Evolutionary conservation across 2,329 filamentous ascomycete genomes (phyloP).

Genomic region (Cladobotryum mycophilum): DNA sequence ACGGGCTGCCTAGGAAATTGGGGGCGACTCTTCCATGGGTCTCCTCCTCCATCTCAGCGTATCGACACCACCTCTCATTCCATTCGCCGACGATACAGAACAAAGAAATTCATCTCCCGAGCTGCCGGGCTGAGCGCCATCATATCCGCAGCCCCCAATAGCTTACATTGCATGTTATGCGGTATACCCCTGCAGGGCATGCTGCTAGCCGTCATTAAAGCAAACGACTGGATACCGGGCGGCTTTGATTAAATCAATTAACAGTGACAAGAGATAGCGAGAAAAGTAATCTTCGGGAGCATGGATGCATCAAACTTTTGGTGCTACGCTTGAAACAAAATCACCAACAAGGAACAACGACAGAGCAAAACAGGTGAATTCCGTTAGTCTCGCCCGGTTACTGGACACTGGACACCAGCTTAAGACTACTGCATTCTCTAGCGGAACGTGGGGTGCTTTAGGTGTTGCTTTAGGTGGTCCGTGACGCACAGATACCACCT

Average conservation of each 20-base stretch:
- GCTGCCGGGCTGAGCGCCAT: neutral
- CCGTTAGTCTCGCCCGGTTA: too few species aligned
- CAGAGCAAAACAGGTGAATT: too few species aligned
- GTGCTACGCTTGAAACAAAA: neutral
- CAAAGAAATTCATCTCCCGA: neutral
- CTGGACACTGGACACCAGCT: too few species aligned
- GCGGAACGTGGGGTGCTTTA: neutral
- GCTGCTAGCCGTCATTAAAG: conserved; percentile 10
- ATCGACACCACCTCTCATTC: neutral
- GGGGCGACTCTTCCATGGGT: too few species aligned
- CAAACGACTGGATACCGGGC: conserved; percentile 6
- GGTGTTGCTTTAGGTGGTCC: neutral
- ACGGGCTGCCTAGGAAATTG: too few species aligned
- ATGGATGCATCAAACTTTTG: conserved; percentile 9
- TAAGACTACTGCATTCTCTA: neutral
- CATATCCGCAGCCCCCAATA: neutral
- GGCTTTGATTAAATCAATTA: neutral
- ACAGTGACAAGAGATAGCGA: neutral
- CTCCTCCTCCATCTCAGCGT: too few species aligned
- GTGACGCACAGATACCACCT: neutral
- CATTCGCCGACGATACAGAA: neutral
- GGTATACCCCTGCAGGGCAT: conserved; percentile 6
- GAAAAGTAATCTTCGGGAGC: neutral
- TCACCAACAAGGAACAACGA: too few species aligned
- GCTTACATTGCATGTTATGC: too few species aligned